These are phyloP conservation scores for Xylariaceae sp. DNA, from an alignment of 2,329 filamentous ascomycete genomes.

Conservation along the genomic window DNA sequence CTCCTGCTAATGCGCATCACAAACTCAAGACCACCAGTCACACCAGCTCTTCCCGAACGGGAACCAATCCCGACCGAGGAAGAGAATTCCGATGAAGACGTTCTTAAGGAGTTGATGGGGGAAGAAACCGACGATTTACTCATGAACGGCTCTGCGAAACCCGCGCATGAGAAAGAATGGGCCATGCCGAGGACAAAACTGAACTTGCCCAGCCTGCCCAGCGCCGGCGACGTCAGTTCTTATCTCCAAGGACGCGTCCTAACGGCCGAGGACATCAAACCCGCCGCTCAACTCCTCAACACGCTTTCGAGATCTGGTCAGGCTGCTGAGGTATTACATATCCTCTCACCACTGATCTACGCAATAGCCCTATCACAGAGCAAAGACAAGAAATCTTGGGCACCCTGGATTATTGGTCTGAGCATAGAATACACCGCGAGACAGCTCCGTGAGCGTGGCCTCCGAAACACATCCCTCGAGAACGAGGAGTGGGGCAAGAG, in stretches of 20 bases:
- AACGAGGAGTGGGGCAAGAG: constrained; percentile 84
- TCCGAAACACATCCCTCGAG: constrained; percentile 82
- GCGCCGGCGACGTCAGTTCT: constrained; percentile 73
- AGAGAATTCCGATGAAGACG: constrained; percentile 47
- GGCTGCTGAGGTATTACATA: constrained; percentile 85
- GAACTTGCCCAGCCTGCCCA: constrained; percentile 77
- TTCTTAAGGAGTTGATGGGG: constrained; percentile 31
- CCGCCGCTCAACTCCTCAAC: constrained; percentile 81
- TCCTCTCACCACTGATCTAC: constrained; percentile 83
- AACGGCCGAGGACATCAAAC: constrained; percentile 94
- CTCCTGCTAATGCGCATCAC: constrained; percentile 78
- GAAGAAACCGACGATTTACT: constrained; percentile 36
- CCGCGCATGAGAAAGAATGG: constrained; percentile 65
- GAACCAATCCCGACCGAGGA: constrained; percentile 65
- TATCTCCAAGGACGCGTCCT: constrained; percentile 89
- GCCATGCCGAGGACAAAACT: constrained; percentile 92
- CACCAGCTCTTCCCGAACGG: constrained; percentile 79
- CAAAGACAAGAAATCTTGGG: constrained; percentile 75
- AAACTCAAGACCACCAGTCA: constrained; percentile 75
- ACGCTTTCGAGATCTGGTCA: constrained; percentile 69
- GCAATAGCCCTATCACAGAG: constrained; percentile 74
- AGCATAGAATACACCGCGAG: constrained; percentile 82
- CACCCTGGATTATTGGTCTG: constrained; percentile 85
- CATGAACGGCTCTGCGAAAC: constrained; percentile 40
- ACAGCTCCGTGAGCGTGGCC: constrained; percentile 71